phyloP scores from a whole-genome alignment of 148 eudicot genomes.

The Cornus suecica region DNA sequence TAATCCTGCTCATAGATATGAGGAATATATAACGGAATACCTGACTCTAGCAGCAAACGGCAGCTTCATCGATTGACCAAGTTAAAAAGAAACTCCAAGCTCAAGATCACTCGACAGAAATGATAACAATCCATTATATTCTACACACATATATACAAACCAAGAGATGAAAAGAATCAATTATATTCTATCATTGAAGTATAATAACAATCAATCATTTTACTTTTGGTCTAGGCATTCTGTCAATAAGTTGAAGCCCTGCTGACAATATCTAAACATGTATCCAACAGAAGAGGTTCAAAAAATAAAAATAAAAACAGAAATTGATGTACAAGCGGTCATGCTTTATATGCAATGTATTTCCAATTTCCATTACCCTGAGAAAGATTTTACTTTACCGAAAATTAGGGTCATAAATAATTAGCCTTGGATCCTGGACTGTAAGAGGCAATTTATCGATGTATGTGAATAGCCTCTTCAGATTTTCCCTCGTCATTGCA shows the following conservation, averaged over 20 bases:
- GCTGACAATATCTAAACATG: conserved; percentile 9
- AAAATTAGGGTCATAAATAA: conserved; percentile 39
- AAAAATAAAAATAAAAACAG: neutral
- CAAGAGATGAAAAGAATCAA: neutral
- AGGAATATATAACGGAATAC: too few relatives aligned
- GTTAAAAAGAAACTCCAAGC: too few relatives aligned
- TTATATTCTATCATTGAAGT: conserved; percentile 3
- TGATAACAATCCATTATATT: too few relatives aligned
- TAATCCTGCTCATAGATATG: too few relatives aligned
- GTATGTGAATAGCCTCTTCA: conserved; percentile 60
- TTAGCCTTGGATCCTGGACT: conserved; percentile 41
- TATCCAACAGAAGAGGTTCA: neutral
- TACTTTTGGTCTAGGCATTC: neutral
- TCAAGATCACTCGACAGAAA: too few relatives aligned
- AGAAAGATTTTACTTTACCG: conserved; percentile 13
- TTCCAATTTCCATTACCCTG: neutral
- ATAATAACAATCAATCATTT: neutral
- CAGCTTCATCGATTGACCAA: too few relatives aligned
- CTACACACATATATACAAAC: neutral
- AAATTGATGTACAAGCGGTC: conserved; percentile 10
- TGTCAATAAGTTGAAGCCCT: neutral
- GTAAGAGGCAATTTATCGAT: conserved; percentile 63
- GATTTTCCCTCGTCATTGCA: conserved; percentile 48
- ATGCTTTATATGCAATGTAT: neutral
- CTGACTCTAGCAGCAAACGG: too few relatives aligned